Evolutionary conservation across 805 yeast genomes (phyloP).

Genomic region (Cephaloascus albidus): DNA sequence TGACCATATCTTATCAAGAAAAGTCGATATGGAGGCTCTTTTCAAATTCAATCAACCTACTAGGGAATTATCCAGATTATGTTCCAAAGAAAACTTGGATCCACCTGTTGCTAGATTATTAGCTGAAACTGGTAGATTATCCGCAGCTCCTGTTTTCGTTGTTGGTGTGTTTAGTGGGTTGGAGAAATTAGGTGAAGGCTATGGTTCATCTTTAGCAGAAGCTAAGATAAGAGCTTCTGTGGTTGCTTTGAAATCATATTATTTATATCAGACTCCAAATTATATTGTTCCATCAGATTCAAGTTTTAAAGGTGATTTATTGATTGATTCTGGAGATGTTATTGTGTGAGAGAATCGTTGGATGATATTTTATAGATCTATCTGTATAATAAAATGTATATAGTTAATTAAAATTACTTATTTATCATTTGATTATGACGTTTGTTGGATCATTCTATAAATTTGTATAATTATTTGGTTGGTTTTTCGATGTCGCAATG

Average conservation of each 20-base stretch:
- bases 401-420: not conserved
- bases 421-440: too few relatives aligned
- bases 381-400: not conserved
- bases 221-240: constrained; percentile 91
- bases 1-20: constrained; percentile 73
- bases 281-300: constrained; percentile 55
- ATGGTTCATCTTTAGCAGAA: constrained; percentile 82
- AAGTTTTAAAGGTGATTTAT: constrained; percentile 27
- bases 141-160: constrained; percentile 76
- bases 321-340: constrained; percentile 33
- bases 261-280: constrained; percentile 76
- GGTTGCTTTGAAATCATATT: constrained; percentile 84
- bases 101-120: constrained; percentile 74
- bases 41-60: constrained; percentile 82
- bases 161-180: constrained; percentile 87
- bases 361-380: not conserved
- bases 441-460: not conserved
- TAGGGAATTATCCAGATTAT: constrained; percentile 67
- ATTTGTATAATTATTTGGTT: too few relatives aligned
- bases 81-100: constrained; percentile 65
- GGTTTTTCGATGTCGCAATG: too few relatives aligned
- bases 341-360: constrained; percentile 18
- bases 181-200: constrained; percentile 85
- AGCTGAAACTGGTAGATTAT: constrained; percentile 88
- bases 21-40: constrained; percentile 63